Percentiles rank a stretch among this genome's conserved stretches.
phyloP scores from a whole-genome alignment of 2,329 filamentous ascomycete species.

The Aureobasidium zeae region DNA sequence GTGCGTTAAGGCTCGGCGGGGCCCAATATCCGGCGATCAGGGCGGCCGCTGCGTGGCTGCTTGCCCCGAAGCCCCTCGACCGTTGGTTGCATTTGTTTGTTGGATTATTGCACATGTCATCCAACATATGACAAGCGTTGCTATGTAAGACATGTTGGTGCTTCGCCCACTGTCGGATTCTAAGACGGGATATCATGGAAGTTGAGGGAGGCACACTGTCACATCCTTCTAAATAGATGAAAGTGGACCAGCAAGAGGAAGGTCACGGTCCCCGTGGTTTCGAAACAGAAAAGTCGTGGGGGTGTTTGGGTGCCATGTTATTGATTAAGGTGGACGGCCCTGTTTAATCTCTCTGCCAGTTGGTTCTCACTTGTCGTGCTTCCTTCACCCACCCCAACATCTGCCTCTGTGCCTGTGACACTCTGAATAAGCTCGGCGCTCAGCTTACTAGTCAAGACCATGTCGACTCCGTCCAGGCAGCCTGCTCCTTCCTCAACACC shows the following conservation, averaged over 20 bases:
- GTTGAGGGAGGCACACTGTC: neutral
- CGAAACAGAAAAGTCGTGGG: neutral
- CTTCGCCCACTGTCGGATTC: no score
- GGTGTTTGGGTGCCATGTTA: no score
- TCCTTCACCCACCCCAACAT: neutral
- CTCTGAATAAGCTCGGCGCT: slow-evolving; percentile 8
- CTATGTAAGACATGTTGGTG: no score
- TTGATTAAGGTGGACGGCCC: no score
- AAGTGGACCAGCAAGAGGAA: no score
- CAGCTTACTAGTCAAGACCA: slow-evolving; percentile 14
- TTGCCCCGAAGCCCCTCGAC: slow-evolving; percentile 9
- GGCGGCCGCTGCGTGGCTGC: no score
- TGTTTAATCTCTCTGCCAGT: slow-evolving; percentile 11
- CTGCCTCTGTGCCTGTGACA: slow-evolving; percentile 7
- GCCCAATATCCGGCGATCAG: neutral
- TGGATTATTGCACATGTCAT: slow-evolving; percentile 4
- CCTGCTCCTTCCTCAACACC: slow-evolving; percentile 14
- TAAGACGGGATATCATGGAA: no score
- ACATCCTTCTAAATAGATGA: no score
- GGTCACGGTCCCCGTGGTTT: no score
- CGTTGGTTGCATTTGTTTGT: neutral
- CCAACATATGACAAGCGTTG: slow-evolving; percentile 6
- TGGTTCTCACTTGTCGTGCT: neutral
- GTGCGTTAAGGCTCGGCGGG: neutral
- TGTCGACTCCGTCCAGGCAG: slow-evolving; percentile 18